A percentile compares a stretch with the other conserved stretches of the same genome.
phyloP scores from a whole-genome alignment of 371 early-diverging fungal species.

The Mortierella sp. region DNA sequence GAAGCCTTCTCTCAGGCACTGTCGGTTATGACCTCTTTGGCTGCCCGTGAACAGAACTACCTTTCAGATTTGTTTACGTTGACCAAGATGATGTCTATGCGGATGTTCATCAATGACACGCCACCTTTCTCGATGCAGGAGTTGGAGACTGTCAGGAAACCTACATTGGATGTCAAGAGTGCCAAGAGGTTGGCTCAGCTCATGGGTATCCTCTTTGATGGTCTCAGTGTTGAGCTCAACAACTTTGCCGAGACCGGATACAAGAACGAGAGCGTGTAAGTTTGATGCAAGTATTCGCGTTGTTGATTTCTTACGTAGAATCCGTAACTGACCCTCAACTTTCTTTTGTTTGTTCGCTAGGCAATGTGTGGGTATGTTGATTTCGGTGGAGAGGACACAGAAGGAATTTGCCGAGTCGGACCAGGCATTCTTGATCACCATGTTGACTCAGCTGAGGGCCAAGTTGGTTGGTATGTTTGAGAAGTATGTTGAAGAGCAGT shows the following conservation, averaged over 20 bases:
- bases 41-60: conserved; percentile 54
- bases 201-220: conserved; percentile 89
- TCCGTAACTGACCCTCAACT: neutral
- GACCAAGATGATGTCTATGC: conserved; percentile 67
- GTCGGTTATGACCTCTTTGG: conserved; percentile 34
- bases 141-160: conserved; percentile 39
- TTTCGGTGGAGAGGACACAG: conserved; percentile 79
- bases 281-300: neutral
- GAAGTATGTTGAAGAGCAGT: conserved; percentile 89
- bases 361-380: conserved; percentile 88
- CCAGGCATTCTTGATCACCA: conserved; percentile 63
- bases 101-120: conserved; percentile 65
- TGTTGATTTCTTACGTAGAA: neutral
- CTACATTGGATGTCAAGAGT: conserved; percentile 47
- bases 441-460: conserved; percentile 77
- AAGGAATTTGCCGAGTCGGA: conserved; percentile 74
- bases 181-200: conserved; percentile 53
- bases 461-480: conserved; percentile 81
- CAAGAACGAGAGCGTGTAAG: conserved; percentile 84
- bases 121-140: conserved; percentile 41
- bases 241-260: conserved; percentile 83
- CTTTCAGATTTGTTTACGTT: conserved; percentile 51
- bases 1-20: conserved; percentile 63
- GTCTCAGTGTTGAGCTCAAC: conserved; percentile 79
- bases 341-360: conserved; percentile 33